Base-by-base conservation (phyloP, 495 filamentous ascomycete genomes). In the Xylaria flabelliformis region DNA sequence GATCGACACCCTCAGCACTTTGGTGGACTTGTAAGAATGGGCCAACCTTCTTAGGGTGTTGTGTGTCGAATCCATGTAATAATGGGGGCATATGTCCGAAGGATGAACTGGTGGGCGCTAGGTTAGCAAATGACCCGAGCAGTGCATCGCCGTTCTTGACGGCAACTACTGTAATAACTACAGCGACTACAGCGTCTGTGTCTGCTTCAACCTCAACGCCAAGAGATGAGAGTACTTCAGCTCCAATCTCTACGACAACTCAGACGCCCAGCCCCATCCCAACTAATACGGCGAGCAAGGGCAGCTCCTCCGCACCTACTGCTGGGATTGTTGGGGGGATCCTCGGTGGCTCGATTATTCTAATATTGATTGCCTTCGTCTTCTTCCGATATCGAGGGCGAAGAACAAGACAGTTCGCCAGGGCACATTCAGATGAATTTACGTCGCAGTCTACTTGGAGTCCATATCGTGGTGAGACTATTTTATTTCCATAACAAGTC, bases 31-130 rank as follows among this genome's bases (percentile, higher is more conserved):
- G 81, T 66, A 24, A 9, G 21, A 34, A 41, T 32, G 72, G 62
- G 4, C 77, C 75, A 19, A 75, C 77, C 2, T 83, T 83, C 51
- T 26, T 83, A 46, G 81, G 81, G 0, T 83, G 81, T 64, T 83
- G 81, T 69, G 67, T 42, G 8, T 67, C 42, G 12, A 77, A 80
- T 41, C 74, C 79, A 15, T 83, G 81, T 68, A 15, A 19, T 15
- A 63, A 70, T 10, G 68, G 13, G 5, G 72, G 69, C 6, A 55
- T 64, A 29, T 82, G 80, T 51, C 70, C 74, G 17, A 32, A 51
- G 0, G 39, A 62, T 4, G 53, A 76, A 29, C 67, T 82, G 17
- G 70, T 66, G 21, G 56, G 53, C 6, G 74, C 71, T 1, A 50
- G 32, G 10, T 50, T 76, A 34, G 69, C 42, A 19, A 46, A 72